phyloP scores from a whole-genome alignment of 1,284 basidiomycete genomes.

The Trichosporon sp. region DNA sequence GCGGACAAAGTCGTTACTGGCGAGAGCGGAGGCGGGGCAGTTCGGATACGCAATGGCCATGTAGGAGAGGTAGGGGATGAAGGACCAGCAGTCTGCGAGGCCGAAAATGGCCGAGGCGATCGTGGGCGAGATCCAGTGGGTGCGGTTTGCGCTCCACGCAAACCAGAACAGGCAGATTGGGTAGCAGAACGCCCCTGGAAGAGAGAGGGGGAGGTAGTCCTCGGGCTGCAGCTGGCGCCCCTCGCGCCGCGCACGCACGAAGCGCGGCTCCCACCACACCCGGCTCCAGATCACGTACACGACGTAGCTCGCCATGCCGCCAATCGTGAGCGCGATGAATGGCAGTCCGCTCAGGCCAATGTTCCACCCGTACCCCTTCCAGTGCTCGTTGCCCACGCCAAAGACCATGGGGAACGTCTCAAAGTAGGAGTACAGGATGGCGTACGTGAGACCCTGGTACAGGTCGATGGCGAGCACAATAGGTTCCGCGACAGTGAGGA shows the following conservation, averaged over 20 bases:
- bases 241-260: conserved; percentile 28
- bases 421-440: conserved; percentile 50
- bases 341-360: conserved; percentile 47
- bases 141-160: conserved; percentile 52
- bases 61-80: conserved; percentile 58
- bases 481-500: conserved; percentile 50
- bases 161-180: conserved; percentile 53
- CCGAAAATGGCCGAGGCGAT: conserved; percentile 52
- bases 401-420: conserved; percentile 34
- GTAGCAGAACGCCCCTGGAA: conserved; percentile 50
- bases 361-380: conserved; percentile 46
- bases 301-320: conserved; percentile 29
- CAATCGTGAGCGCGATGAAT: conserved; percentile 50
- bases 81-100: conserved; percentile 34
- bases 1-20: conserved; percentile 56
- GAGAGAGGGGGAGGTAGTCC: conserved; percentile 42
- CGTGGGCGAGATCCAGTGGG: conserved; percentile 49
- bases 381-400: conserved; percentile 19
- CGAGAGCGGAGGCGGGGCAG: conserved; percentile 59
- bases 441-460: conserved; percentile 48
- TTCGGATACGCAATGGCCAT: conserved; percentile 69
- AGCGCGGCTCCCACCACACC: conserved; percentile 45
- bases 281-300: conserved; percentile 48
- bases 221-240: conserved; percentile 29
- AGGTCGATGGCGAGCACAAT: conserved; percentile 47